A percentile compares a stretch with the other conserved stretches of the same genome.
Conservation (phyloP, 139 green algal species). For the Tetraselmis striata region DNA sequence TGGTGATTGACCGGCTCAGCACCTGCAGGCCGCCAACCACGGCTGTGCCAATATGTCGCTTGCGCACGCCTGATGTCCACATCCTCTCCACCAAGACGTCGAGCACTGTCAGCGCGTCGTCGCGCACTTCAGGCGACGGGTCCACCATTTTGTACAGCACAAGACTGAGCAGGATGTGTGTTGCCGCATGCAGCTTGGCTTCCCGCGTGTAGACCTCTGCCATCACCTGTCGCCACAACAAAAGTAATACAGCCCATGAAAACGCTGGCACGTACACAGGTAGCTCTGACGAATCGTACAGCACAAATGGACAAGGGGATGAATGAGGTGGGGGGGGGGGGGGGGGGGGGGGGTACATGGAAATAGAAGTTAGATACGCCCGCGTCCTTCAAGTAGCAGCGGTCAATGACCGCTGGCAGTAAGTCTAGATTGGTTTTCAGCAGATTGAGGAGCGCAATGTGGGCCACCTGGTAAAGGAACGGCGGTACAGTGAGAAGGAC, state of each 20-base stretch:
- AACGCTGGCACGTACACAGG: no score
- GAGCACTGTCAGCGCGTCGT: conserved; percentile 78
- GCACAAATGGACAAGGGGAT: no score
- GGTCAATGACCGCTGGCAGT: neutral
- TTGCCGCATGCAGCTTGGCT: neutral
- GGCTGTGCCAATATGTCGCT: conserved; percentile 21
- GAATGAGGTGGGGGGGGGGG: no score
- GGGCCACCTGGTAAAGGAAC: no score
- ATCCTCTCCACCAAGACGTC: conserved; percentile 57
- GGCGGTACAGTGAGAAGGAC: no score
- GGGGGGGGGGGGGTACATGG: neutral
- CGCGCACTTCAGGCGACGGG: conserved; percentile 54
- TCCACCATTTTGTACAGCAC: conserved; percentile 94
- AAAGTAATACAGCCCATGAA: no score
- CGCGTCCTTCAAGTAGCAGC: neutral
- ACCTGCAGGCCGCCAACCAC: conserved; percentile 51
- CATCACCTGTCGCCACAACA: neutral
- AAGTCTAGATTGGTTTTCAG: neutral
- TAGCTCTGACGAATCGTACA: no score
- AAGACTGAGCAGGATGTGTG: conserved; percentile 71
- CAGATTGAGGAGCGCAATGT: neutral
- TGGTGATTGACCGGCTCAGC: no score
- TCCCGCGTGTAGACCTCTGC: neutral
- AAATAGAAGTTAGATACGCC: neutral
- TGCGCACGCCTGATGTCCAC: conserved; percentile 36